These are phyloP conservation scores for Waltergamsia citrina DNA, from an alignment of 2,329 filamentous ascomycete genomes.

Conservation along the genomic window DNA sequence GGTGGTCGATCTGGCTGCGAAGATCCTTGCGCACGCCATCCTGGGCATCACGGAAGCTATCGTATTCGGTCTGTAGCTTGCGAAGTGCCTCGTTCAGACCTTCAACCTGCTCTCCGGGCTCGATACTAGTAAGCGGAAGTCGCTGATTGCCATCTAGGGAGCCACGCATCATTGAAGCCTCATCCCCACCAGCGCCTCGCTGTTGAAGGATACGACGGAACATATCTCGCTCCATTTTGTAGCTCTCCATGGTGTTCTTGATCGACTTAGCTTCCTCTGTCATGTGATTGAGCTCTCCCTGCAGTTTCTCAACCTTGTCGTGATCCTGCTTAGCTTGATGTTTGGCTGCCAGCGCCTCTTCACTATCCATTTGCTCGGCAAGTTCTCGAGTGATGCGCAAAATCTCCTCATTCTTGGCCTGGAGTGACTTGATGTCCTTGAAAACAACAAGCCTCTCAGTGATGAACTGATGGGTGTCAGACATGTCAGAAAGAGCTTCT, in stretches of 20 bases:
- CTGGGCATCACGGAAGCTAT: constrained; percentile 80
- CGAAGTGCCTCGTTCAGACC: constrained; percentile 68
- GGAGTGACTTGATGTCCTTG: constrained; percentile 74
- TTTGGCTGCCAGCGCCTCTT: constrained; percentile 65
- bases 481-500: constrained; percentile 62
- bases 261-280: constrained; percentile 80
- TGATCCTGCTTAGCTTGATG: constrained; percentile 54
- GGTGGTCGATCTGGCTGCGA: constrained; percentile 72
- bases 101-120: constrained; percentile 44
- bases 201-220: constrained; percentile 91
- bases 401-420: constrained; percentile 80
- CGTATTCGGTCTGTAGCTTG: constrained; percentile 83
- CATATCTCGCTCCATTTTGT: constrained; percentile 93
- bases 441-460: constrained; percentile 84
- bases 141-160: constrained; percentile 51
- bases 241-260: constrained; percentile 78
- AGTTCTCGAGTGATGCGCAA: constrained; percentile 76
- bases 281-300: constrained; percentile 63
- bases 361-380: constrained; percentile 82
- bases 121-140: constrained; percentile 48
- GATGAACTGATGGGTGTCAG: constrained; percentile 81
- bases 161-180: constrained; percentile 61
- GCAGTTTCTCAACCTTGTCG: constrained; percentile 63
- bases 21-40: constrained; percentile 71
- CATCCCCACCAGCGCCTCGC: constrained; percentile 47